These are phyloP conservation scores for Russula earlei DNA, from an alignment of 768 basidiomycete species.

Conservation along the genomic window DNA sequence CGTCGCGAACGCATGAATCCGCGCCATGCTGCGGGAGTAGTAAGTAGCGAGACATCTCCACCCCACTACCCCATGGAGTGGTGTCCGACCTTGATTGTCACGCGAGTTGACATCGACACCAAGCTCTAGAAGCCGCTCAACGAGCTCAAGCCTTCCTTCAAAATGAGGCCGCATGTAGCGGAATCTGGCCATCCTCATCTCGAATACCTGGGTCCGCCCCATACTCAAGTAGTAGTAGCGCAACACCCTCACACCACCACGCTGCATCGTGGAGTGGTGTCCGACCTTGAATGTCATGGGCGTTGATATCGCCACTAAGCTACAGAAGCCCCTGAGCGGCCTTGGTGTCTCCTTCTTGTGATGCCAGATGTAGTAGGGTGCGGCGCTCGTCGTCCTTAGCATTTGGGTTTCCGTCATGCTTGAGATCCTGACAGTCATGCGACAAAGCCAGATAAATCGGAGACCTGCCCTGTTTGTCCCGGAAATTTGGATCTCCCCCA, in stretches of 20 bases:
- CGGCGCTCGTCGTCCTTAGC: too few species aligned
- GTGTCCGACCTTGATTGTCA: neutral
- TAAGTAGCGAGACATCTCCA: neutral
- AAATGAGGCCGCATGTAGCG: neutral
- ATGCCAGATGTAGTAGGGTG: too few species aligned
- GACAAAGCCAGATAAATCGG: neutral
- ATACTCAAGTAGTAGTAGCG: neutral
- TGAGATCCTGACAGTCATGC: neutral
- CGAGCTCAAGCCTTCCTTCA: neutral
- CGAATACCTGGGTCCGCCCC: neutral
- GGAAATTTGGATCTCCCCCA: neutral
- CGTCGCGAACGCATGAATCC: neutral
- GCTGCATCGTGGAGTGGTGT: too few species aligned
- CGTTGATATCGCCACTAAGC: too few species aligned
- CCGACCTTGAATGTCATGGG: too few species aligned
- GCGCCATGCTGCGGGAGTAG: neutral
- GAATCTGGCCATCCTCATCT: neutral
- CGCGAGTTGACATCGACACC: neutral
- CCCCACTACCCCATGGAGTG: too few species aligned
- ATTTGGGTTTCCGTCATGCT: too few species aligned
- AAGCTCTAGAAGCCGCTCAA: neutral
- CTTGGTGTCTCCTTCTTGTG: too few species aligned
- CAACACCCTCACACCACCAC: neutral
- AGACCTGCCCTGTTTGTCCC: neutral
- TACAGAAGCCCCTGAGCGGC: too few species aligned